phyloP scores from a whole-genome alignment of 768 basidiomycete species.

The Collybia nuda region DNA sequence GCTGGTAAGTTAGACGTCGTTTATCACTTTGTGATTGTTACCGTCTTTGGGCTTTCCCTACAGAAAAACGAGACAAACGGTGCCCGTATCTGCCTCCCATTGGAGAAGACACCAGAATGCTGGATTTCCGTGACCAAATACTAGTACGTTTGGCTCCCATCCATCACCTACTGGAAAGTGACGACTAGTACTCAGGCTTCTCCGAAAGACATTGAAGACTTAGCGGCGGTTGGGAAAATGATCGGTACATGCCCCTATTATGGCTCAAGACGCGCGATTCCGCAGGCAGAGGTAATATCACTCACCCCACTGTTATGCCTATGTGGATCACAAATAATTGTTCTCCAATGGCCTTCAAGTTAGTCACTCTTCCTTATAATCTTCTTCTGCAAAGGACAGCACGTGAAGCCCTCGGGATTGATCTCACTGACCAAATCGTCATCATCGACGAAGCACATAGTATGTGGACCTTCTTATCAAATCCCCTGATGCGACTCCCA shows the following conservation, averaged over 20 bases:
- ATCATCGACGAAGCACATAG: conserved; percentile 98
- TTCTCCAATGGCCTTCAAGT: conserved; percentile 36
- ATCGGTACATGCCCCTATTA: conserved; percentile 89
- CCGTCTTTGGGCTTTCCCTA: not conserved
- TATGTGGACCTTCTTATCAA: conserved; percentile 37
- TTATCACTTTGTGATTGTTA: not conserved
- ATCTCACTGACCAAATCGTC: conserved; percentile 81
- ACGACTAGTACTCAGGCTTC: conserved; percentile 52
- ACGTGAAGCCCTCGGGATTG: conserved; percentile 84
- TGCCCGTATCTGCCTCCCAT: conserved; percentile 76
- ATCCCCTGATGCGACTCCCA: not conserved
- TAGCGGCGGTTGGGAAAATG: conserved; percentile 70
- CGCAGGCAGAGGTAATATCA: conserved; percentile 76
- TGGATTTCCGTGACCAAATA: conserved; percentile 86
- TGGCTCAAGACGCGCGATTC: conserved; percentile 82
- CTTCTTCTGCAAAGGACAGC: conserved; percentile 81
- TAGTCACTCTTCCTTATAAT: conserved; percentile 94
- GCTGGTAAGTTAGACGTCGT: conserved; percentile 46
- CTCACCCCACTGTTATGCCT: not conserved
- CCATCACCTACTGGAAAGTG: not conserved
- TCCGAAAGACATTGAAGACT: conserved; percentile 94
- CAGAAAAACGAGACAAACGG: conserved; percentile 64
- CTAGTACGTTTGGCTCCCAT: conserved; percentile 47
- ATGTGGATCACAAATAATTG: no score
- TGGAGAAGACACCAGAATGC: conserved; percentile 68